These are phyloP conservation scores for Stagonosporopsis cucurbitacearum DNA, from an alignment of 2,329 filamentous ascomycete species.

Conservation along the genomic window DNA sequence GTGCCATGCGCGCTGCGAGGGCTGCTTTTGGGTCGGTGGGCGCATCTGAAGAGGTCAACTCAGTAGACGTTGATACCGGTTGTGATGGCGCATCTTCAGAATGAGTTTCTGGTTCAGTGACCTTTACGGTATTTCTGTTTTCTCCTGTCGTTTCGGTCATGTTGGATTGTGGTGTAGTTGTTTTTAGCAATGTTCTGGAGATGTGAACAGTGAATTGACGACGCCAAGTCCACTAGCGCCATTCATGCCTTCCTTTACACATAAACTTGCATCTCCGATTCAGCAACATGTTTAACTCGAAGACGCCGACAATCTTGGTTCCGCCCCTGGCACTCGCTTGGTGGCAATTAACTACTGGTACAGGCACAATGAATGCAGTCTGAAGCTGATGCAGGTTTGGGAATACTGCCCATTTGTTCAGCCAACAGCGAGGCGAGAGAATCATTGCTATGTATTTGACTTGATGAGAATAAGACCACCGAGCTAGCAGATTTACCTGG, in stretches of 20 bases:
- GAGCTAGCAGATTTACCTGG: background rate
- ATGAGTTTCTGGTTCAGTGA: slow-evolving; percentile 13
- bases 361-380: background rate
- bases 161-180: slow-evolving; percentile 13
- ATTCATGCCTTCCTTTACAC: background rate
- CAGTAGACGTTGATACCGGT: slow-evolving; percentile 15
- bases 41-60: slow-evolving; percentile 30
- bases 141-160: slow-evolving; percentile 30
- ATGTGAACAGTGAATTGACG: slow-evolving; percentile 5
- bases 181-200: background rate
- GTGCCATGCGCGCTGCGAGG: slow-evolving; percentile 59
- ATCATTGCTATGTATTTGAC: slow-evolving; percentile 2
- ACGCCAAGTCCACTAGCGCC: slow-evolving; percentile 14
- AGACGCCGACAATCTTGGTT: too few species aligned
- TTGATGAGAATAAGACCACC: background rate
- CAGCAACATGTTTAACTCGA: too few species aligned
- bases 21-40: slow-evolving; percentile 41
- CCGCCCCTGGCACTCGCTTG: background rate
- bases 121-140: slow-evolving; percentile 13
- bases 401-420: background rate
- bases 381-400: slow-evolving; percentile 6
- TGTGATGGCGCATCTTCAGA: slow-evolving; percentile 11
- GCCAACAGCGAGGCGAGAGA: background rate
- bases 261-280: too few species aligned
- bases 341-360: background rate